These are phyloP conservation scores for Paracamarosporium sp. DNA, from an alignment of 2,329 filamentous ascomycete genomes.

Conservation along the genomic window DNA sequence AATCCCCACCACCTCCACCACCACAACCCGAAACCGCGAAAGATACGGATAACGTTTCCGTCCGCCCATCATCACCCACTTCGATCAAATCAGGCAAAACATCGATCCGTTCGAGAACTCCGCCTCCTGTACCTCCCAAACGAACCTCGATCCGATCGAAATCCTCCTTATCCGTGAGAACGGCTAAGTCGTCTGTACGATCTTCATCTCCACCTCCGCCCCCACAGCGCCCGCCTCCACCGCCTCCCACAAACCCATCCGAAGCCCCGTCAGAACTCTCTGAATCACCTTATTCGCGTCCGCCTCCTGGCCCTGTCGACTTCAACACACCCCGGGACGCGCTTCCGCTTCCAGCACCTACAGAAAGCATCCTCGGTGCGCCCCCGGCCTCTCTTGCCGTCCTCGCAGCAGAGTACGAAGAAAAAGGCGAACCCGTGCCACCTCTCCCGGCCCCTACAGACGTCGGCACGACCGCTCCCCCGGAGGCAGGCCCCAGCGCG, in stretches of 20 bases:
- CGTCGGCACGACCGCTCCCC: not conserved
- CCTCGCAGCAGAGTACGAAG: not conserved
- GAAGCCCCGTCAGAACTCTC: conserved; percentile 9
- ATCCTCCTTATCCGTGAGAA: conserved; percentile 18
- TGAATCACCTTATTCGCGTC: conserved; percentile 32
- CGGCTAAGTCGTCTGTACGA: not conserved
- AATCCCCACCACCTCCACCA: not conserved
- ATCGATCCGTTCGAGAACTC: conserved; percentile 10
- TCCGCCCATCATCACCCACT: conserved; percentile 1
- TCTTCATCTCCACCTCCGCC: conserved; percentile 28
- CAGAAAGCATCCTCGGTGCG: not conserved
- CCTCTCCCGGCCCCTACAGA: conserved; percentile 5
- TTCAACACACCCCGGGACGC: conserved; percentile 33
- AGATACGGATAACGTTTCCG: not conserved
- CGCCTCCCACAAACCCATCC: conserved; percentile 16
- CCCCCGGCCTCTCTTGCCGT: conserved; percentile 4
- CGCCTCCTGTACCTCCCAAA: conserved; percentile 14
- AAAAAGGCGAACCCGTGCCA: conserved; percentile 2
- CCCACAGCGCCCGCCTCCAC: conserved; percentile 26
- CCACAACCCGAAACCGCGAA: not conserved
- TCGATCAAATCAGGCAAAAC: conserved; percentile 3
- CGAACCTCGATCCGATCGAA: conserved; percentile 16
- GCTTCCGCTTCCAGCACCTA: conserved; percentile 4
- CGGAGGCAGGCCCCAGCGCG: not conserved
- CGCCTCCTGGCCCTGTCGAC: conserved; percentile 35